These are phyloP conservation scores for Xenoacremonium recifei DNA, from an alignment of 2,329 filamentous ascomycete species.

Conservation along the genomic window DNA sequence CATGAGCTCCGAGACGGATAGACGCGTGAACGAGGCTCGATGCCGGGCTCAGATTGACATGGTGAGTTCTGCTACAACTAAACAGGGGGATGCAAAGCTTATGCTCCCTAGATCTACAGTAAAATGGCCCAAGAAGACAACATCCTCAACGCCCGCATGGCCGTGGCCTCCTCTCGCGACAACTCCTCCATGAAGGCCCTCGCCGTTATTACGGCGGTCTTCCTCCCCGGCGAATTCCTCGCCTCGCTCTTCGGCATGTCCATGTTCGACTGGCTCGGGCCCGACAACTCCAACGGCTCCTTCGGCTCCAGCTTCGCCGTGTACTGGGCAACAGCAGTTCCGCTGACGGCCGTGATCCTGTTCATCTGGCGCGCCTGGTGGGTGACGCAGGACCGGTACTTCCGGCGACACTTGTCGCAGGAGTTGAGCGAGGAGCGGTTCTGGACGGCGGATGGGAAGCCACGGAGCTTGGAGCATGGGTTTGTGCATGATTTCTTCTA, in stretches of 20 bases:
- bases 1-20: conserved; percentile 43
- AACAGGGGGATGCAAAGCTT: conserved; percentile 4
- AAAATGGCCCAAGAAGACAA: conserved; percentile 51
- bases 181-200: conserved; percentile 48
- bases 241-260: conserved; percentile 46
- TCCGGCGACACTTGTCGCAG: conserved; percentile 42
- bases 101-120: conserved; percentile 39
- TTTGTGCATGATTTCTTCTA: conserved; percentile 45
- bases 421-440: conserved; percentile 48
- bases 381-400: conserved; percentile 46
- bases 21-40: conserved; percentile 44
- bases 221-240: conserved; percentile 46
- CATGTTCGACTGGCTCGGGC: conserved; percentile 46
- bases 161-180: conserved; percentile 39
- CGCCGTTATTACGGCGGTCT: conserved; percentile 47
- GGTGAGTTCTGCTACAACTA: conserved; percentile 24
- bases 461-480: conserved; percentile 39
- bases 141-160: conserved; percentile 42
- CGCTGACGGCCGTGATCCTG: conserved; percentile 42
- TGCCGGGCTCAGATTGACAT: conserved; percentile 48
- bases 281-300: conserved; percentile 28
- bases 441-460: conserved; percentile 45
- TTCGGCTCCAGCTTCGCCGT: conserved; percentile 44
- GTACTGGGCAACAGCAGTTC: conserved; percentile 45
- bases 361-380: conserved; percentile 45